Conservation (phyloP, 352 stramenopile genomes). For the Phytophthora podocarpi region DNA sequence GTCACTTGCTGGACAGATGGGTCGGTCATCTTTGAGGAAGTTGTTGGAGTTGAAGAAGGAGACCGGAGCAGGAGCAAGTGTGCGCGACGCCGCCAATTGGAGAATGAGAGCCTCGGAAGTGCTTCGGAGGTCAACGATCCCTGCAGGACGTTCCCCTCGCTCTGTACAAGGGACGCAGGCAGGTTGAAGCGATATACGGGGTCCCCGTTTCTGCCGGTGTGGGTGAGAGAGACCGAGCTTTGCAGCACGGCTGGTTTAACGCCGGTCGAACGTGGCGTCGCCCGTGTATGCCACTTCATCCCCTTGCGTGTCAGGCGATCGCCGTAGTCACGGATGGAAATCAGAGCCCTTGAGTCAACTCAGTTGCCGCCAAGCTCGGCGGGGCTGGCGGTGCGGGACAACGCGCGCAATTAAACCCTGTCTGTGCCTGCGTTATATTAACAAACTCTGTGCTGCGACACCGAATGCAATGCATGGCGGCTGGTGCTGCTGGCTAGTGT, state of each 20-base stretch:
- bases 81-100: conserved; percentile 26
- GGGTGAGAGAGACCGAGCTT: conserved; percentile 15
- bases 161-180: conserved; percentile 12
- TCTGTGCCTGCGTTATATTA: too few relatives aligned
- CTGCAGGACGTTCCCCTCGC: too few relatives aligned
- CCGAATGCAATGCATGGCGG: not conserved
- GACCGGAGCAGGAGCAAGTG: conserved; percentile 19
- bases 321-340: conserved; percentile 13
- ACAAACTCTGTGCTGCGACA: conserved; percentile 12
- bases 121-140: too few relatives aligned
- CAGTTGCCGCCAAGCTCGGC: conserved; percentile 10
- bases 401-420: too few relatives aligned
- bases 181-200: conserved; percentile 32
- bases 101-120: too few relatives aligned
- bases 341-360: conserved; percentile 9
- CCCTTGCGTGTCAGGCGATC: conserved; percentile 31
- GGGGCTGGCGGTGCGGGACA: conserved; percentile 13
- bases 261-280: not conserved
- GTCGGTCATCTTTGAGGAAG: too few relatives aligned
- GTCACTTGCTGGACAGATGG: too few relatives aligned
- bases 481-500: not conserved
- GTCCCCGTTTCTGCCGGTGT: conserved; percentile 22
- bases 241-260: conserved; percentile 21
- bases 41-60: not conserved
- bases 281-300: conserved; percentile 10